These are phyloP conservation scores for Diaporthe helianthi DNA, from an alignment of 2,329 filamentous ascomycete species.

Conservation along the genomic window DNA sequence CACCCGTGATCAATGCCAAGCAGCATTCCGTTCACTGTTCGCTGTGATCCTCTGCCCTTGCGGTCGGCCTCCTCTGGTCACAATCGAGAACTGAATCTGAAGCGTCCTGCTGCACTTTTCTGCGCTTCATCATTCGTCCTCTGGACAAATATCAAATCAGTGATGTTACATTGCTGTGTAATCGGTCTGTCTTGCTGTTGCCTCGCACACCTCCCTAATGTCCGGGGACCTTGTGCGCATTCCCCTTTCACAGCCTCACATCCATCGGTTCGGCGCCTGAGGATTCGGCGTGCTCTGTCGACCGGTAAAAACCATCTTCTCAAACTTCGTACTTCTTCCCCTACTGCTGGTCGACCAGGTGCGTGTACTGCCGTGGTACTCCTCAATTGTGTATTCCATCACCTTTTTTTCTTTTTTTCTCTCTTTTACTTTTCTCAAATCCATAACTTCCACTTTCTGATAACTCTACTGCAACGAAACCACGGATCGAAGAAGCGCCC, in stretches of 20 bases:
- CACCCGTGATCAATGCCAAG: not conserved
- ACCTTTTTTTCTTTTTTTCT: not conserved
- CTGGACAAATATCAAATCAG: not conserved
- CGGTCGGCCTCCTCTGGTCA: not conserved
- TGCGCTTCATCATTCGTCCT: not conserved
- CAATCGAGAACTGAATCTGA: not conserved
- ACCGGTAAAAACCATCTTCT: constrained; percentile 22
- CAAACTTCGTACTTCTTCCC: constrained; percentile 4
- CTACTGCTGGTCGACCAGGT: constrained; percentile 23
- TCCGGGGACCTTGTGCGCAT: constrained; percentile 6
- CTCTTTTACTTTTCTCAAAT: constrained; percentile 3
- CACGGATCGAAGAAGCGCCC: not conserved
- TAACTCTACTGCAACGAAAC: constrained; percentile 15
- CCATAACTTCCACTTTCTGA: not conserved
- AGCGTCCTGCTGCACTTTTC: not conserved
- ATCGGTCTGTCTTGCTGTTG: constrained; percentile 32
- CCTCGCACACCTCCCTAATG: constrained; percentile 17
- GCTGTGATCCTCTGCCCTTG: not conserved
- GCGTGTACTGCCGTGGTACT: constrained; percentile 29
- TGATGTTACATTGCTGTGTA: constrained; percentile 34
- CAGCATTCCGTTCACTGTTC: no score
- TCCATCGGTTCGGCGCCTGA: constrained; percentile 1
- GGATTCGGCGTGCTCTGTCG: constrained; percentile 1
- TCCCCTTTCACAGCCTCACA: not conserved
- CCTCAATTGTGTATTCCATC: not conserved